Percentiles rank a stretch among this genome's conserved stretches.
Evolutionary conservation across 768 basidiomycete species (phyloP).

Genomic region (Phylloporus arenicola): DNA sequence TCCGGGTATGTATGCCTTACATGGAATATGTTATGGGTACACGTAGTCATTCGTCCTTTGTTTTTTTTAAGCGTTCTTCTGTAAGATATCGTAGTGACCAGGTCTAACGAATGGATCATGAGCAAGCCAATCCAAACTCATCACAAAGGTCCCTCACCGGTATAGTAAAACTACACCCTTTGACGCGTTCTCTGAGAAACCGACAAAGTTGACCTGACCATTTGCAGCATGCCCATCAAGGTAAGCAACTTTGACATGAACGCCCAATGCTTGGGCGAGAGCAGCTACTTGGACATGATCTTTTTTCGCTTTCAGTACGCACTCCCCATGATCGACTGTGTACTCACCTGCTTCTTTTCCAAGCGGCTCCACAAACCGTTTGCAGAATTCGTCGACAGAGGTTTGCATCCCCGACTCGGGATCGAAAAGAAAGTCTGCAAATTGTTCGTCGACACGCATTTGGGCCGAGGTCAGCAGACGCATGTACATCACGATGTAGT

Average conservation of each 20-base stretch:
- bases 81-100: constrained; percentile 78
- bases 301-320: constrained; percentile 18
- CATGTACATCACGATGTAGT: constrained; percentile 74
- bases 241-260: constrained; percentile 73
- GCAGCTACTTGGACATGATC: constrained; percentile 84
- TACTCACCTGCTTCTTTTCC: constrained; percentile 69
- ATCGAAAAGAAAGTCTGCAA: constrained; percentile 68
- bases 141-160: constrained; percentile 43
- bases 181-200: constrained; percentile 50
- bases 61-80: constrained; percentile 11
- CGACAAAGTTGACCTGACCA: constrained; percentile 60
- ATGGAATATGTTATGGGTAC: constrained; percentile 5
- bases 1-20: constrained; percentile 11
- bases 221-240: constrained; percentile 57
- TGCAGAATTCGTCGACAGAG: constrained; percentile 63
- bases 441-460: constrained; percentile 56
- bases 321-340: neutral
- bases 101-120: constrained; percentile 43
- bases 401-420: constrained; percentile 62
- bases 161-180: constrained; percentile 59
- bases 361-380: constrained; percentile 67
- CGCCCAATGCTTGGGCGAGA: constrained; percentile 57
- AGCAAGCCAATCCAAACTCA: neutral
- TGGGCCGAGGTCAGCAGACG: constrained; percentile 80
- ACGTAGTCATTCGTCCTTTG: neutral